Evolutionary conservation across 345 rosid species (phyloP).

Genomic region (Cardamine chenopodiifolia): DNA sequence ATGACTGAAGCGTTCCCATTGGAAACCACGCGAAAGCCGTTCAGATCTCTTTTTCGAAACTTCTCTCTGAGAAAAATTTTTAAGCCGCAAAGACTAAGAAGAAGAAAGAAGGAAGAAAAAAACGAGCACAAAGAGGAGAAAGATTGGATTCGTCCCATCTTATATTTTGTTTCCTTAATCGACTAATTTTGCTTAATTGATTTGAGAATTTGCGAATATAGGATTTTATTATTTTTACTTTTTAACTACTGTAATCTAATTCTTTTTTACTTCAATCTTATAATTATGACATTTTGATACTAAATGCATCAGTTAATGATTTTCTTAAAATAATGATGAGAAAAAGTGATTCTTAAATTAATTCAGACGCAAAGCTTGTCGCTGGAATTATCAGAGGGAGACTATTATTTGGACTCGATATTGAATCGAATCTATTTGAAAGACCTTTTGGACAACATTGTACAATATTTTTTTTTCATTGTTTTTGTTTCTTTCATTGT

Average conservation of each 20-base stretch:
- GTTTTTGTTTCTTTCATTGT: too few relatives aligned
- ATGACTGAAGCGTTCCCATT: constrained; percentile 85
- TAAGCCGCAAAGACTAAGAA: constrained; percentile 14
- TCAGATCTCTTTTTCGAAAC: constrained; percentile 33
- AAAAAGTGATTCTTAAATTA: constrained; percentile 18
- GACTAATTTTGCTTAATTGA: background rate
- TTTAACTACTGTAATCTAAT: background rate
- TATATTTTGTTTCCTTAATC: constrained; percentile 5
- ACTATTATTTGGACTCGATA: constrained; percentile 4
- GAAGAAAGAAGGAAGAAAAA: background rate
- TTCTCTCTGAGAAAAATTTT: constrained; percentile 10
- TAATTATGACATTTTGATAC: background rate
- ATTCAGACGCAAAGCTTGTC: constrained; percentile 17
- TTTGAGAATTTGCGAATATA: background rate
- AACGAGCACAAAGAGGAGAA: background rate
- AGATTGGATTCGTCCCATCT: constrained; percentile 21
- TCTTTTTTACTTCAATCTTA: background rate
- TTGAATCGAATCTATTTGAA: constrained; percentile 2
- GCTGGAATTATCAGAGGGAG: background rate
- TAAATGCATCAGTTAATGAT: background rate
- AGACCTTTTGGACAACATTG: too few relatives aligned
- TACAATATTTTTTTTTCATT: too few relatives aligned
- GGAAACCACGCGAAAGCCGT: constrained; percentile 20
- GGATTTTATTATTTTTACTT: background rate
- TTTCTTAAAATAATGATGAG: constrained; percentile 12